Base-by-base conservation (phyloP, 768 basidiomycete genomes). In the Xerocomellus chrysenteron region DNA sequence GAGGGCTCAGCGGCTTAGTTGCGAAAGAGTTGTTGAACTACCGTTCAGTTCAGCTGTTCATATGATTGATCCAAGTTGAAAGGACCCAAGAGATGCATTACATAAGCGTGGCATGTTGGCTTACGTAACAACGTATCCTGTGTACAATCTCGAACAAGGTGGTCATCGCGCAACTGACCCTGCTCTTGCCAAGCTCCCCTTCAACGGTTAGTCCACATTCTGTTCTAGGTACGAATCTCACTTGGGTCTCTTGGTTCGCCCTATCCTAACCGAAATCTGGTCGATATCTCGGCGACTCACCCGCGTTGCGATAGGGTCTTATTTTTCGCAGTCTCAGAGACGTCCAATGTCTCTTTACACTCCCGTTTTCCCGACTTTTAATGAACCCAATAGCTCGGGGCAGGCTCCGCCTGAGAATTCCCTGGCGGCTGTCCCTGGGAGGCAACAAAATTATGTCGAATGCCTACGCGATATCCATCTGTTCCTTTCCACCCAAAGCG, bases 321-420 rank as follows among this genome's bases (percentile, higher is more conserved):
- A 19, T 19, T 26, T 44, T 44, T 32, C 33, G 21, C 21, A 21
- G 21, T 21, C 21, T 21, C 26, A 52, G 45, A 32, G 54, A 37
- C 45, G 28, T 17, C 21, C 42, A 43, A 73, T 73, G 72, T 73
- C 72, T 40, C 65, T 73, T 12, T 74, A 73, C 57, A 73, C 72
- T 1, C 72, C 72, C 43, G 57, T 73, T 8, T 73, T 73, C 30
- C 73, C 72, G 10, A 44, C 71, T 13, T 50, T 60, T 17, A 62
- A 50, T 9, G 61, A 58, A n/a, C 12, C 36, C 33, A 47, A 47
- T 39, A 21, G 6, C 36, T 26, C 56, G 39, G 60, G 47, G 5
- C 65, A 52, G 33, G 54, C 26, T 24, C 52, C 54, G 7, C 54
- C 54, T 14, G 52, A 50, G 36, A 52, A 33, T 50, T 35, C 24